Percentiles rank a stretch among this genome's conserved stretches.
phyloP scores from a whole-genome alignment of 2,329 filamentous ascomycete genomes.

The Chaetothyriales sp. region DNA sequence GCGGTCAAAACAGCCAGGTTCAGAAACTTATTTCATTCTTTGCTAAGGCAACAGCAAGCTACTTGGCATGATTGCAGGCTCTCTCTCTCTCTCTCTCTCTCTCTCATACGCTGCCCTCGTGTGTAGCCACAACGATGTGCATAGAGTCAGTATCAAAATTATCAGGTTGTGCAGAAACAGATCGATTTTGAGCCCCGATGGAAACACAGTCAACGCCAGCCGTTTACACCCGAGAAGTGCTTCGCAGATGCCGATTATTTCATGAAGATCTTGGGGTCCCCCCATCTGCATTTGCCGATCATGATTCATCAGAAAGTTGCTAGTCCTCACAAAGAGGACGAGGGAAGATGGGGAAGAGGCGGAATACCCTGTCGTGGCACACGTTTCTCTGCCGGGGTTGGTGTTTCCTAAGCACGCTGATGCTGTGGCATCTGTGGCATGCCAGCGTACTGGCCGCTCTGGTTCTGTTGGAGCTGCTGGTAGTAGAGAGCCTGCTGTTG shows the following conservation, averaged over 20 bases:
- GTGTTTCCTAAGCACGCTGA: conserved; percentile 46
- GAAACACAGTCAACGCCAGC: not conserved
- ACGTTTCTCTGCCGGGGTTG: not conserved
- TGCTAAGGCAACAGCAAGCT: not conserved
- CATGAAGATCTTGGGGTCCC: not conserved
- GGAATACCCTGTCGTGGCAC: not conserved
- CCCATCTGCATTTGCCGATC: not conserved
- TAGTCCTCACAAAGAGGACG: not conserved
- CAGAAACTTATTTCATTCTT: not conserved
- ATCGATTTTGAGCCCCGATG: not conserved
- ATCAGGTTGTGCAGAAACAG: not conserved
- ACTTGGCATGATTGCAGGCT: not conserved
- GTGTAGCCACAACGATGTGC: not conserved
- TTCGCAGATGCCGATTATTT: not conserved
- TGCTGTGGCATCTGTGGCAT: conserved; percentile 77
- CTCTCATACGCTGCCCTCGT: not conserved
- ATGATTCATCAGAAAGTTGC: not conserved
- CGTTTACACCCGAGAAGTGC: not conserved
- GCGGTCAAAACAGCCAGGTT: not conserved
- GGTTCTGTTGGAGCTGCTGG: conserved; percentile 60
- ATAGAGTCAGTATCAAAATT: not conserved
- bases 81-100: too few species aligned
- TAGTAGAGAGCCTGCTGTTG: conserved; percentile 72
- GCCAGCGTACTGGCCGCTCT: conserved; percentile 53
- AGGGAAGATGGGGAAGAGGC: not conserved